Evolutionary conservation across 768 basidiomycete species (phyloP).

Genomic region (Trametes gibbosa): DNA sequence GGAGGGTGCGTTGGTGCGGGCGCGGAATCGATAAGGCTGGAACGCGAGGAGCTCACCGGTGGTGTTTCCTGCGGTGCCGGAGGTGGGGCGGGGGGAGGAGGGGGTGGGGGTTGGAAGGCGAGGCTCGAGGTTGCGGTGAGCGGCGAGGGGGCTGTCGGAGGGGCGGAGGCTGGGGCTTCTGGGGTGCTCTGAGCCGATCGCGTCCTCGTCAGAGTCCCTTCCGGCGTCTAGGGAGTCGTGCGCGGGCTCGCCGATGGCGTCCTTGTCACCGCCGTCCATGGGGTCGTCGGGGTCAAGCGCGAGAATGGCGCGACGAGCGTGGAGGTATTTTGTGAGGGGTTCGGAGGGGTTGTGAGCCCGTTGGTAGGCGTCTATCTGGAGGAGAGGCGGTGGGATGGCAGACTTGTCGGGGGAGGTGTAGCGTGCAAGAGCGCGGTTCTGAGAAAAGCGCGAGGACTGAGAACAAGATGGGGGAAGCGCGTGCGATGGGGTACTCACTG

Average conservation of each 20-base stretch:
- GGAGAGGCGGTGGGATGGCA: constrained; percentile 17
- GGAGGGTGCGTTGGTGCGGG: constrained; percentile 6
- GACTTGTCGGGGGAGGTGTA: constrained; percentile 12
- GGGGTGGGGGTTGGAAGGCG: constrained; percentile 7
- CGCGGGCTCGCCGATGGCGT: constrained; percentile 17
- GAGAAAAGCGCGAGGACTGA: constrained; percentile 6
- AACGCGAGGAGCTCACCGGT: constrained; percentile 14
- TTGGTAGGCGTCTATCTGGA: constrained; percentile 19
- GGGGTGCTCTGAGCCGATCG: constrained; percentile 21
- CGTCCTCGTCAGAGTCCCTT: constrained; percentile 19
- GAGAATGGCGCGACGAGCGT: constrained; percentile 14
- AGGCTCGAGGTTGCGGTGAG: constrained; percentile 8
- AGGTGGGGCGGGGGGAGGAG: constrained; percentile 9
- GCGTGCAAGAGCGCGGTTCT: constrained; percentile 17
- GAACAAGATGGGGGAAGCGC: neutral
- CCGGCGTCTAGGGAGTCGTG: constrained; percentile 13
- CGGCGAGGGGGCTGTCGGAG: constrained; percentile 11
- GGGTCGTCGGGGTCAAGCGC: constrained; percentile 10
- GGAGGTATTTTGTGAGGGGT: constrained; percentile 16
- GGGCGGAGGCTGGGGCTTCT: constrained; percentile 19
- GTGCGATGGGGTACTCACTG: neutral
- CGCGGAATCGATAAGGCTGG: constrained; percentile 5
- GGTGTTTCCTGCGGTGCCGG: constrained; percentile 14
- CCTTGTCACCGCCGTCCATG: constrained; percentile 14
- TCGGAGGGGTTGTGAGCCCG: constrained; percentile 8